Evolutionary conservation across 768 basidiomycete species (phyloP).

Genomic region (Mycena metata): DNA sequence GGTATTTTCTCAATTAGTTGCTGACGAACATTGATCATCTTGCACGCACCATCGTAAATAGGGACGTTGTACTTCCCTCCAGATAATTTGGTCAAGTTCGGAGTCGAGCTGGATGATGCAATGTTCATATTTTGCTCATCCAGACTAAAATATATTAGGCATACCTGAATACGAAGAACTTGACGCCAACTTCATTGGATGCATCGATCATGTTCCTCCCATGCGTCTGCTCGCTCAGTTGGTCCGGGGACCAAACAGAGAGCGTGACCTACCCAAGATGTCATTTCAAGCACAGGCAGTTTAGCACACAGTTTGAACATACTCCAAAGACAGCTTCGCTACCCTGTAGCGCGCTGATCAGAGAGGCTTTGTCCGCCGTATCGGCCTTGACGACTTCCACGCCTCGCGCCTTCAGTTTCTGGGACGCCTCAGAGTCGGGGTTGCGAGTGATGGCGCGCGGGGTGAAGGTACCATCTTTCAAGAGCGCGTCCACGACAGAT

Average conservation of each 20-base stretch:
- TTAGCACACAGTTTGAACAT: constrained; percentile 1
- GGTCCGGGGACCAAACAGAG: neutral
- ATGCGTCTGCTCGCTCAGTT: constrained; percentile 28
- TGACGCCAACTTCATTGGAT: constrained; percentile 41
- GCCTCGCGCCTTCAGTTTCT: constrained; percentile 42
- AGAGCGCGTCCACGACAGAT: constrained; percentile 45
- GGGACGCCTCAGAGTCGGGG: constrained; percentile 42
- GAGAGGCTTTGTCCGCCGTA: constrained; percentile 41
- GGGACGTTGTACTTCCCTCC: too few relatives aligned
- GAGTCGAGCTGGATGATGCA: constrained; percentile 6
- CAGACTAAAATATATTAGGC: too few relatives aligned
- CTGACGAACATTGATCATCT: too few relatives aligned
- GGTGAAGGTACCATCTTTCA: constrained; percentile 50
- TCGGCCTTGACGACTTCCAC: constrained; percentile 37
- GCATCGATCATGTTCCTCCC: too few relatives aligned
- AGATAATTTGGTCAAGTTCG: too few relatives aligned
- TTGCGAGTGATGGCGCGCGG: constrained; percentile 52
- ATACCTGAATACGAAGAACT: constrained; percentile 42
- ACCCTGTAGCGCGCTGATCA: constrained; percentile 44
- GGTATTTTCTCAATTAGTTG: too few relatives aligned
- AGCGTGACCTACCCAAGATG: constrained; percentile 2
- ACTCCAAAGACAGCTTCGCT: constrained; percentile 51
- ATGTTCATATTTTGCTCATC: too few relatives aligned
- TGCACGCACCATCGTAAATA: too few relatives aligned
- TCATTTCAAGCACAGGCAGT: too few relatives aligned